These are phyloP conservation scores for Scheffersomyces cryptocercus DNA, from an alignment of 1,139 yeast species.

Conservation along the genomic window DNA sequence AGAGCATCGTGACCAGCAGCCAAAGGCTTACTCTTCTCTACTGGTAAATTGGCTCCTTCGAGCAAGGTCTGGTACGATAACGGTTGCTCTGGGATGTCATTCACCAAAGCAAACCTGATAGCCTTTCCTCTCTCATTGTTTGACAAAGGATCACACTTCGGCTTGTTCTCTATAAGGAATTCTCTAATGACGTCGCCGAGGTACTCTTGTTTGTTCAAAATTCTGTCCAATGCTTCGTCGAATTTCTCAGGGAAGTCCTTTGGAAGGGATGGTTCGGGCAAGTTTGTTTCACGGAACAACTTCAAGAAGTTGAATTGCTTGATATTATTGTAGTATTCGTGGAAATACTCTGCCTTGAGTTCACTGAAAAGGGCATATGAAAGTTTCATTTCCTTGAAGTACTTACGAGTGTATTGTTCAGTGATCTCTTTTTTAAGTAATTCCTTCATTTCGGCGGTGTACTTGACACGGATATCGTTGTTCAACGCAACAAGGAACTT, in stretches of 20 bases:
- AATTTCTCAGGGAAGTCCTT: neutral
- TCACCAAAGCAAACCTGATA: neutral
- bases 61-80: slow-evolving; percentile 17
- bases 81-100: slow-evolving; percentile 13
- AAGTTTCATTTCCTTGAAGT: slow-evolving; percentile 18
- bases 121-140: slow-evolving; percentile 20
- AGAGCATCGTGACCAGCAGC: slow-evolving; percentile 26
- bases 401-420: slow-evolving; percentile 20
- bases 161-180: slow-evolving; percentile 19
- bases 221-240: neutral
- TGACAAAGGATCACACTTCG: slow-evolving; percentile 21
- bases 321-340: slow-evolving; percentile 16
- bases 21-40: slow-evolving; percentile 22
- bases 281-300: neutral
- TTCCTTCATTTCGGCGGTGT: slow-evolving; percentile 15
- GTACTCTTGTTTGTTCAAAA: neutral
- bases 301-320: slow-evolving; percentile 10
- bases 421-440: slow-evolving; percentile 17
- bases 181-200: neutral
- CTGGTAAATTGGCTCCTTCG: slow-evolving; percentile 18
- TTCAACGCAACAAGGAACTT: slow-evolving; percentile 15
- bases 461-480: slow-evolving; percentile 10
- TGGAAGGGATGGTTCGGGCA: neutral
- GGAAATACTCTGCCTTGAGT: slow-evolving; percentile 21
- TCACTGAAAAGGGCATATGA: slow-evolving; percentile 22